Base-by-base conservation (phyloP, 148 eudicot genomes). In the Persicaria tinctoria region DNA sequence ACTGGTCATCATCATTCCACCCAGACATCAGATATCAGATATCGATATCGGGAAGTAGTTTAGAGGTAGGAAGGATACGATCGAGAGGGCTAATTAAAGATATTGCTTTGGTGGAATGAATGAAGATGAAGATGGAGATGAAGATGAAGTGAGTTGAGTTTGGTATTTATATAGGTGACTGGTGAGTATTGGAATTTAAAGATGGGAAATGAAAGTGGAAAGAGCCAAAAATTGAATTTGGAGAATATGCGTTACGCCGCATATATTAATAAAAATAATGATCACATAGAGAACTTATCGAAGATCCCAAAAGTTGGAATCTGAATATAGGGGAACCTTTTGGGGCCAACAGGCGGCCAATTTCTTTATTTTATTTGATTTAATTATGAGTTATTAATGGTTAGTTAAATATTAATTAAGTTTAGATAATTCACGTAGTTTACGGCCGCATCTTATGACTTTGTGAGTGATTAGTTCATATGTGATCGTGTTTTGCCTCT, bases 281-380 rank as follows among this genome's bases (percentile, higher is more conserved):
- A 17, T 23, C 55, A 16, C 0, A 17, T 1, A 48, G 12, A 41
- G 14, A 48, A 51, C 74, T 49, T 32, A 71, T 71, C 41, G 74
- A 18, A 71, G 51, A 71, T 71, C 56, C 74, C 74, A 71, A 71
- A 71, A 71, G 74, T 48, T 71, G 69, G 69, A 63, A 63, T 63
- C 69, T 63, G 69, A 38, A 63, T 63, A 63, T 32, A 27, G 13
- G 13, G 69, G 16, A 63, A n/a, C 69, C 38, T 63, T 63, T 63
- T 63, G 69, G 13, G 69, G n/a, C 16, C 16, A 63, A 6, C 69
- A 5, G 4, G n/a, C 16, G 69, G 69, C 69, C 69, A 63, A 9
- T 63, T 23, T 13, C 46, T 38, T 11, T 56, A 56, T 56, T 56
- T 63, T 63, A 32, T 63, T 32, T 0, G 0, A 12, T 8, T 38